These are phyloP conservation scores for Lecanicillium sp. DNA, from an alignment of 2,329 filamentous ascomycete species.

Conservation along the genomic window DNA sequence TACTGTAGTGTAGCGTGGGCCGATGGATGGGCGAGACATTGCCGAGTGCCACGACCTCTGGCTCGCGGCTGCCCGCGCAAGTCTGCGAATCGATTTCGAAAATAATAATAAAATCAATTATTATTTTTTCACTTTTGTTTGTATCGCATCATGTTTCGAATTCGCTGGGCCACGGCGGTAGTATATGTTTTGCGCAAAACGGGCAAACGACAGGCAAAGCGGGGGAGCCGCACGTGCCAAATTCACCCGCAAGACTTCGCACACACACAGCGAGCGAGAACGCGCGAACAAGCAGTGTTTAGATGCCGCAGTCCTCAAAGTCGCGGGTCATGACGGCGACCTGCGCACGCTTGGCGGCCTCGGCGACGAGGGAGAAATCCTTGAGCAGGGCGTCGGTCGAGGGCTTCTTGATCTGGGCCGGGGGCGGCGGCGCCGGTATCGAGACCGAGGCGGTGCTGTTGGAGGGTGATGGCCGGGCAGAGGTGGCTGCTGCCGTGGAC, in stretches of 20 bases:
- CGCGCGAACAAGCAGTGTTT: neutral
- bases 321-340: conserved; percentile 85
- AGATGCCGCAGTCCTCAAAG: conserved; percentile 64
- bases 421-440: conserved; percentile 18
- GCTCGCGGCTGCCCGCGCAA: too few relatives aligned
- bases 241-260: too few relatives aligned
- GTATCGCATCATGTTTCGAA: too few relatives aligned
- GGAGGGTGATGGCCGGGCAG: conserved; percentile 15
- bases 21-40: too few relatives aligned
- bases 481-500: conserved; percentile 22
- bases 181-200: too few relatives aligned
- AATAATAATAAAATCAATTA: too few relatives aligned
- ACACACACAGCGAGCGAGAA: too few relatives aligned
- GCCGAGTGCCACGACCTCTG: too few relatives aligned
- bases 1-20: too few relatives aligned
- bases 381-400: conserved; percentile 58
- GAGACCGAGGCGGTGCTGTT: conserved; percentile 14
- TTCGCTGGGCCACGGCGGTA: too few relatives aligned
- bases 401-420: conserved; percentile 22
- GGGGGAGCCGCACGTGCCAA: neutral
- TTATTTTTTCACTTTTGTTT: too few relatives aligned
- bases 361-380: conserved; percentile 79
- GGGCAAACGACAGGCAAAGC: conserved; percentile 1
- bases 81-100: too few relatives aligned
- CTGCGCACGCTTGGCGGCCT: conserved; percentile 88